Evolutionary conservation across 2,329 filamentous ascomycete genomes (phyloP), one percentile per base, ranked within the genome.

Genomic region (Colletotrichum sp.): DNA sequence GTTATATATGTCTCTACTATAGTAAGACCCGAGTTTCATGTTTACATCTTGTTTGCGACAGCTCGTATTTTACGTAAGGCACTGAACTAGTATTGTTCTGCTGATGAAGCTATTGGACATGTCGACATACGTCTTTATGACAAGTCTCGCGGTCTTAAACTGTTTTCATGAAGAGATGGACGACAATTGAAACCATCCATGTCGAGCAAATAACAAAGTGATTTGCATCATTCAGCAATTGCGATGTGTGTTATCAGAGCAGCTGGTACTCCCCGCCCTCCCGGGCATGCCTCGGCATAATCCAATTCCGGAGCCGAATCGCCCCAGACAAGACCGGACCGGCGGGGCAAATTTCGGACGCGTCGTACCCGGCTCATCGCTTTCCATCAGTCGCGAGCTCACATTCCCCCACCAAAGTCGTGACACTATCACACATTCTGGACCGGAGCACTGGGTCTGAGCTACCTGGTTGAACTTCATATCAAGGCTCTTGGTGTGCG

Each of bases 201-300:
- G 2, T 18, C n/a, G 3, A 21, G 10, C n/a, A 13, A 21, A 13
- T 52, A 13, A 13, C 3, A 52, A 13, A 52, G n/a, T 8, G 12
- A 5, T 21, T 21, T 21, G n/a, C 10, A 52, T 52, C 44, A 52
- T 13, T 52, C 12, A 52, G 12, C 0, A 52, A 7, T 52, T 21
- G 44, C n/a, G 10, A 21, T 21, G n/a, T 52, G 10, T 52, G 44
- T 52, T 21, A 13, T 13, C 12, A 24, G 44, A 52, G 44, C 44
- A 0, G 12, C 6, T 21, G n/a, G 1, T n/a, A 10, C 36, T 44
- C 44, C 1, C n/a, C n/a, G n/a, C n/a, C n/a, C n/a, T 21, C n/a
- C n/a, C n/a, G n/a, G 44, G n/a, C n/a, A 21, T 66, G 64, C 65
- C 49, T 76, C 74, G 64, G 74, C 71, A 44, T 49, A 76, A 66